Evolutionary conservation across 2,329 filamentous ascomycete genomes (phyloP), one percentile per base, ranked within the genome.

Genomic region (Pestalotiopsis sp.): DNA sequence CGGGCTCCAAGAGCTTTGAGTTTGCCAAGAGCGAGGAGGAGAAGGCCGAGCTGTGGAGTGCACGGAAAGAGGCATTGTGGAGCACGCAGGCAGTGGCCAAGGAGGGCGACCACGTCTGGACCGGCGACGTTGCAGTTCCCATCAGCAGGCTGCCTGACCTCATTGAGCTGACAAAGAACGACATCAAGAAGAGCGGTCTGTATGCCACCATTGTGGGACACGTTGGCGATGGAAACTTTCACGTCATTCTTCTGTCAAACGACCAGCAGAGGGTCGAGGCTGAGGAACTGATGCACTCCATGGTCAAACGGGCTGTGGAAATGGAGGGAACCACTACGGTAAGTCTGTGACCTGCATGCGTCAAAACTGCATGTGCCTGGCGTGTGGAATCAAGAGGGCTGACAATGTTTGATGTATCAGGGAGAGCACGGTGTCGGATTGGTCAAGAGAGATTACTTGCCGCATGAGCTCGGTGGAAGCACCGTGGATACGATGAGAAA

Each of bases 271-370:
- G 90, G 71, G 80, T 84, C 68, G 85, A 87, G 66, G 91, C 91
- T 2, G 91, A 94, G 75, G 85, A 85, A 55, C 82, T 95, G 30
- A 91, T 96, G 30, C 92, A 94, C 76, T 86, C 89, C 68, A 96
- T 96, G 93, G 92, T 95, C 67, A 94, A 94, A 85, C 85, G 92
- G 69, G 93, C 93, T 0, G 89, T 97, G 62, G 92, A 94, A 81
- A 87, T 94, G 82, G 93, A 96, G 79, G 93, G 93, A 9, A 96
- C 93, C 0, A 92, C 94, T 1, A 94, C 93, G 13, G 85, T 87
- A 74, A 74, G 83, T 75, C 24, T 30, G 20, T 17, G 1, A 39
- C 4, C 35, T 58, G 24, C 39, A 2, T 14, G 10, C 44, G 40
- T 17, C 65, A 52, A 44, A 48, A 61, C 71, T 14, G 68, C 59